A percentile compares a stretch with the other conserved stretches of the same genome.
Conservation (phyloP, 2,329 filamentous ascomycete species). For the Hymenoscyphus linearis region DNA sequence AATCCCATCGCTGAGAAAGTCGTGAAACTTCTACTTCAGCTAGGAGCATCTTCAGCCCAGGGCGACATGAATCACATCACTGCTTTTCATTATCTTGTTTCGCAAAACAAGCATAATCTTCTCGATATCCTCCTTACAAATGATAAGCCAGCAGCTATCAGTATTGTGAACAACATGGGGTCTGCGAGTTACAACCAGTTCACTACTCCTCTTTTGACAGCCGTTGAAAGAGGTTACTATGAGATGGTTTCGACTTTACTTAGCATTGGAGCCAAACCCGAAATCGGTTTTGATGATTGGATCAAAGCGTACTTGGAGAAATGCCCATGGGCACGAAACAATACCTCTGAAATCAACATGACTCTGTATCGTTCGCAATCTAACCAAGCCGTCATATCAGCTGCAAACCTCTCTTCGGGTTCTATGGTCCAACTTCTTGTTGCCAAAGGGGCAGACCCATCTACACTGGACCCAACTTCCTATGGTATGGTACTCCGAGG, state of each 20-base stretch:
- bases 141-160: constrained; percentile 55
- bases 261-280: constrained; percentile 52
- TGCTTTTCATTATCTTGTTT: constrained; percentile 59
- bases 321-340: constrained; percentile 33
- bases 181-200: constrained; percentile 35
- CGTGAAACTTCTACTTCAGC: constrained; percentile 56
- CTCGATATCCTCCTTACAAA: constrained; percentile 47
- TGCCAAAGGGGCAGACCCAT: constrained; percentile 59
- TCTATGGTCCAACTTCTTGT: constrained; percentile 49
- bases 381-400: constrained; percentile 63
- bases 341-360: constrained; percentile 44
- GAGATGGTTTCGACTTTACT: constrained; percentile 56
- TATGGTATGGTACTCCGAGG: neutral
- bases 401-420: constrained; percentile 47
- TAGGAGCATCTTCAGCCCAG: constrained; percentile 70
- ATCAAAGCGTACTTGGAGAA: constrained; percentile 48
- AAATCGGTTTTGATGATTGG: constrained; percentile 60
- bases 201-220: constrained; percentile 51
- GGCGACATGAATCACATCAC: constrained; percentile 62
- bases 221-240: constrained; percentile 49
- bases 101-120: constrained; percentile 42
- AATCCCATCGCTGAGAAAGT: constrained; percentile 59
- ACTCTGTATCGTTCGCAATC: constrained; percentile 41
- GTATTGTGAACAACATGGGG: constrained; percentile 61
- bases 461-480: constrained; percentile 39